Conservation (phyloP, 495 filamentous ascomycete species). For the Opeltia flavorubescens region DNA sequence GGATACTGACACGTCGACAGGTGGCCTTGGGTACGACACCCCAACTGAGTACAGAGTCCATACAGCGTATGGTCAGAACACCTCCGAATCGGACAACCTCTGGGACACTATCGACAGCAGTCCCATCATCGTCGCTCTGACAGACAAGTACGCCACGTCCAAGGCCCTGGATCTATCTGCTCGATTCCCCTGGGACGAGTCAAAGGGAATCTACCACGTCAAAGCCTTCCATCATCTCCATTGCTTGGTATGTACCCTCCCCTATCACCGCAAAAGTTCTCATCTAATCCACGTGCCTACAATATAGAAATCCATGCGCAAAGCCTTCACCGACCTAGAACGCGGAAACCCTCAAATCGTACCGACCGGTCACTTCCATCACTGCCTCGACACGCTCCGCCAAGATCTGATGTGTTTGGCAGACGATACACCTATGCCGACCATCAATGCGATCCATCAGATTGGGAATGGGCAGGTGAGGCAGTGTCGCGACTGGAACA, state of each 20-base stretch:
- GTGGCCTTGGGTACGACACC: not conserved
- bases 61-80: not conserved
- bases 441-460: no score
- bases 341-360: not conserved
- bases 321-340: not conserved
- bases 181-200: not conserved
- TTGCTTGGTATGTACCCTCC: not conserved
- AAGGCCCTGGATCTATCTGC: not conserved
- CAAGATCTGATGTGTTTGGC: no score
- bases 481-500: no score
- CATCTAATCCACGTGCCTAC: not conserved
- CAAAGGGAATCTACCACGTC: conserved; percentile 1
- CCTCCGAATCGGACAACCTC: not conserved
- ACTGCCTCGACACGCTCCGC: no score
- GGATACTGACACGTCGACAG: not conserved
- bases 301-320: not conserved
- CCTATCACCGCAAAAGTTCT: not conserved
- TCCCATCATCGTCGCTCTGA: not conserved
- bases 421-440: no score
- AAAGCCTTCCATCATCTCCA: conserved; percentile 8
- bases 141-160: not conserved
- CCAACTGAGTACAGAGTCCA: not conserved
- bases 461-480: no score
- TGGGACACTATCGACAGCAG: not conserved
- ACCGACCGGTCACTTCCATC: no score